phyloP scores from a whole-genome alignment of 345 rosid genomes.

The Eucalyptus caleyi region DNA sequence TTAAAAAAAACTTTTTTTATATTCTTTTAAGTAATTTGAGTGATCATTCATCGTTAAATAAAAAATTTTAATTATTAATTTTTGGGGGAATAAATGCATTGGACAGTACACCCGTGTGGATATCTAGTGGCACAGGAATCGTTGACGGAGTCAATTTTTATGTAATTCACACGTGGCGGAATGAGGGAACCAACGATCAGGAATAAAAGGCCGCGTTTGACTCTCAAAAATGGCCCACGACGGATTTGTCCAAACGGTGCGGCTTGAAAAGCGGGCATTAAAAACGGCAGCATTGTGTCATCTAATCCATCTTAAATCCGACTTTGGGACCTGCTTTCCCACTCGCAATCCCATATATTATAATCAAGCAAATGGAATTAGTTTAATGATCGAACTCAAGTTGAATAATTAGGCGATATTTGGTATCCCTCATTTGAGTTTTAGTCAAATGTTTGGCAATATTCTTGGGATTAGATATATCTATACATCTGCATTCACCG shows the following conservation, averaged over 20 bases:
- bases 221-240: not conserved
- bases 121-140: not conserved
- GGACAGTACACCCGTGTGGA: not conserved
- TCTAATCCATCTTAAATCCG: not conserved
- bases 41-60: too few relatives aligned
- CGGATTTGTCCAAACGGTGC: not conserved
- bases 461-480: too few relatives aligned
- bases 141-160: not conserved
- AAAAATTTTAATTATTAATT: too few relatives aligned
- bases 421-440: not conserved
- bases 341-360: not conserved
- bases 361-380: not conserved
- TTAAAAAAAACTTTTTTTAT: too few relatives aligned
- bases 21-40: too few relatives aligned
- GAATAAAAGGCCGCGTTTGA: not conserved
- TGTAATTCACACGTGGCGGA: not conserved
- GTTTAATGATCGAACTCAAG: too few relatives aligned
- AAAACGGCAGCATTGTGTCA: not conserved
- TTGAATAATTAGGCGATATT: not conserved
- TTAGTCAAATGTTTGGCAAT: not conserved
- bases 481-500: fast-evolving
- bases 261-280: not conserved
- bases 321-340: not conserved
- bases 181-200: not conserved
- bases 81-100: not conserved